Conservation (phyloP, 352 stramenopile genomes). For the Globisporangium paddicum region DNA sequence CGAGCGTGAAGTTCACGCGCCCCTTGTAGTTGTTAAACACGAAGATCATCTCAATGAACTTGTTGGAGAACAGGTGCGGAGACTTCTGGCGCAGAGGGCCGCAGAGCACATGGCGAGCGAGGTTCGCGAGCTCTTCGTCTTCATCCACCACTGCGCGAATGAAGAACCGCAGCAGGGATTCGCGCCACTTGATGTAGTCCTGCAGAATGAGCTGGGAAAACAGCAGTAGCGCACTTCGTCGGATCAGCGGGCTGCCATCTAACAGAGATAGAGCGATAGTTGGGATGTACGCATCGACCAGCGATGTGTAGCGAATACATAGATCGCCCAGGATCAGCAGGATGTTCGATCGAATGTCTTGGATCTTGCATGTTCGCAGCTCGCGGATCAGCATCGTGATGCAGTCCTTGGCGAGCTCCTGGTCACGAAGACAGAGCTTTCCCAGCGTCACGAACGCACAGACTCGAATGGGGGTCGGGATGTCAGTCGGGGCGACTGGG, state of each 20-base stretch:
- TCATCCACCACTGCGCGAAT: constrained; percentile 93
- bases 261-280: constrained; percentile 93
- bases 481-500: constrained; percentile 23
- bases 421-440: constrained; percentile 95
- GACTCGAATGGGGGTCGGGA: constrained; percentile 81
- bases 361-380: constrained; percentile 73
- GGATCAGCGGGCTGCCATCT: constrained; percentile 84
- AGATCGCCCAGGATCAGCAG: constrained; percentile 95
- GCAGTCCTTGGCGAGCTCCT: constrained; percentile 90
- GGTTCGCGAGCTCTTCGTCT: constrained; percentile 88
- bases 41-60: constrained; percentile 97
- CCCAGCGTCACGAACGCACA: constrained; percentile 93
- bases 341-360: constrained; percentile 95
- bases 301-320: constrained; percentile 94
- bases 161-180: constrained; percentile 94
- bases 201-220: constrained; percentile 96
- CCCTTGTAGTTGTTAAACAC: constrained; percentile 90
- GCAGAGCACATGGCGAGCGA: constrained; percentile 93
- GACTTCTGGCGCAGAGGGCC: constrained; percentile 90
- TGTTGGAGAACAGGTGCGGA: constrained; percentile 93
- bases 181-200: constrained; percentile 98
- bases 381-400: constrained; percentile 95
- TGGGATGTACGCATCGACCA: constrained; percentile 95
- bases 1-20: constrained; percentile 58
- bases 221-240: constrained; percentile 93